Evolutionary conservation across 1,139 yeast genomes (phyloP), one percentile per base, ranked within the genome.

Genomic region (Taphrina wiesneri): DNA sequence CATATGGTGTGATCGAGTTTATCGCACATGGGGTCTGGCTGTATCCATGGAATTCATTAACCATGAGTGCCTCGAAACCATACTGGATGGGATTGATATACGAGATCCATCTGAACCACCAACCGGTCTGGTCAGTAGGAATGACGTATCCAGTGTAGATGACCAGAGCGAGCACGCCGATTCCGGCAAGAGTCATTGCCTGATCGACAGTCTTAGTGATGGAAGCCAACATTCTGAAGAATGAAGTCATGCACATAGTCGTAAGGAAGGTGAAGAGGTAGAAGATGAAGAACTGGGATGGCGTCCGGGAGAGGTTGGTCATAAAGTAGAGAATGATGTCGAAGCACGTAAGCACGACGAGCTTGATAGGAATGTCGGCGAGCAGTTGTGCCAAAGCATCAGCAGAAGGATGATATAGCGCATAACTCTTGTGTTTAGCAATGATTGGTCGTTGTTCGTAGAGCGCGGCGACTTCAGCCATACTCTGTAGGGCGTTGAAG

Each of bases 341-440:
- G 72, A 85, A 81, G 32, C 77, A 71, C 46, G 81, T 69, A 60
- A 84, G 77, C 68, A 82, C 80, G 47, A 77, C 69, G 11, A 83
- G 68, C 72, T 85, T 85, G 28, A 81, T 77, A 3, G 90, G 89
- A 60, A 85, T 73, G 71, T 85, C 87, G 34, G 87, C 81, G 63
- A 85, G 74, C 70, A 85, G 79, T 65, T 82, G 81, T 67, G 86
- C 86, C 59, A 85, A 73, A 6, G 88, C 85, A 74, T 86, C 88
- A n/a, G 86, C 86, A 45, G 88, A 82, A 39, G 86, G 84, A 69
- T 85, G 85, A 71, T 86, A 86, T 75, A 86, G 79, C 3, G 88
- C 85, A 73, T 83, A 85, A 32, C 83, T 80, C 71, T 83, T 83
- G 71, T 86, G 90, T 74, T 85, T 86, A 69, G 83, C 83, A 59